Percentiles rank a stretch among this genome's conserved stretches.
These are phyloP conservation scores for Metrosideros polymorpha DNA, from an alignment of 441 rosid species.

Conservation along the genomic window DNA sequence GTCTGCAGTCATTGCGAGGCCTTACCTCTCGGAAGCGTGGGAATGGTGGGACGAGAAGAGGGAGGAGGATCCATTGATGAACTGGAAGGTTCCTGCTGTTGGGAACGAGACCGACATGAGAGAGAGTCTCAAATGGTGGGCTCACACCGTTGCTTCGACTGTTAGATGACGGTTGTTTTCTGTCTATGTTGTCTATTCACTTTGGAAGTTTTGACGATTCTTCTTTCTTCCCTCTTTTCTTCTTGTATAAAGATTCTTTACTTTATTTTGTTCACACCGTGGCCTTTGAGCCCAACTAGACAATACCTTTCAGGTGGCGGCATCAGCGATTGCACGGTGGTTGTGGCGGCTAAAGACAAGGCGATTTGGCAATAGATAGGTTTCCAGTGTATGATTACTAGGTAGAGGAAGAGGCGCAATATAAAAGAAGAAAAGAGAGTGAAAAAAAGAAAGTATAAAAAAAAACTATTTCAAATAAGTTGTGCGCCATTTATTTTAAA, in stretches of 20 bases:
- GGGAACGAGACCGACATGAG: slow-evolving; percentile 46
- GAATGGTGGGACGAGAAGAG: slow-evolving; percentile 23
- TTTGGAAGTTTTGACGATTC: neutral
- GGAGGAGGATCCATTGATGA: slow-evolving; percentile 30
- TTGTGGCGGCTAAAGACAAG: neutral
- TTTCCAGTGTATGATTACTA: neutral
- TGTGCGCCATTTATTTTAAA: neutral
- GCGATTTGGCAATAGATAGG: neutral
- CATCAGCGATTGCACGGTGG: neutral
- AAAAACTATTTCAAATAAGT: neutral
- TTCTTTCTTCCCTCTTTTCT: neutral
- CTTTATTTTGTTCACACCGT: no score
- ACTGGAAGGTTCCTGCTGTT: slow-evolving; percentile 46
- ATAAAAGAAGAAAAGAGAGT: neutral
- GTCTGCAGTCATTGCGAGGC: slow-evolving; percentile 15
- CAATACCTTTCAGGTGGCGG: neutral
- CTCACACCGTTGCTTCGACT: slow-evolving; percentile 64
- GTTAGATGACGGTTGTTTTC: slow-evolving; percentile 24
- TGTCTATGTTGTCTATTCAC: neutral
- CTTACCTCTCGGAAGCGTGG: slow-evolving; percentile 85
- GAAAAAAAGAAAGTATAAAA: neutral
- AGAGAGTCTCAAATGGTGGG: slow-evolving; percentile 60
- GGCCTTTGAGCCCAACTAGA: neutral
- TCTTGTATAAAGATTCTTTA: neutral
- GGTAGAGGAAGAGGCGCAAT: neutral